Conservation (phyloP, 78 protist species). For the Polysphondylium violaceum region DNA sequence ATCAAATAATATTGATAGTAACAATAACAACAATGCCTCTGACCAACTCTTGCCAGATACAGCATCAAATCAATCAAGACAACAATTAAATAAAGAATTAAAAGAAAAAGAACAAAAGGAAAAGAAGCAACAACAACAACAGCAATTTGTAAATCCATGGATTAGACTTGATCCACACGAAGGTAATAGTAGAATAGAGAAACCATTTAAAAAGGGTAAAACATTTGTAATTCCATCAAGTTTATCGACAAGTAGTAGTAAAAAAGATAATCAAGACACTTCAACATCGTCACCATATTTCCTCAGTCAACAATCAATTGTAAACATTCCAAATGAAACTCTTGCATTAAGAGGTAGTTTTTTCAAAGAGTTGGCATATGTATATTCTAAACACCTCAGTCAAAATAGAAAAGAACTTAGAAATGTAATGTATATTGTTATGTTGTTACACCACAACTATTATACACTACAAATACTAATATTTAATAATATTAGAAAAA, state of each 20-base stretch:
- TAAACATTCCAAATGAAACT: conserved; percentile 18
- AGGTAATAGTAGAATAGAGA: background rate
- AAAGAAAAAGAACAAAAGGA: conserved; percentile 1
- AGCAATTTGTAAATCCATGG: conserved; percentile 32
- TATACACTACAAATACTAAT: too few relatives aligned
- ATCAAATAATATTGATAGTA: too few relatives aligned
- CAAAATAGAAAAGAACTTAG: background rate
- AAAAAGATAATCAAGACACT: background rate
- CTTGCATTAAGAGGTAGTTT: conserved; percentile 51
- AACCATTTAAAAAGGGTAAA: conserved; percentile 62
- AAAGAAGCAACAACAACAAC: background rate
- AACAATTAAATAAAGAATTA: conserved; percentile 10
- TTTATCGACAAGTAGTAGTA: background rate
- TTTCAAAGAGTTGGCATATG: conserved; percentile 36
- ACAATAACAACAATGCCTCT: background rate
- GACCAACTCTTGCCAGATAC: background rate
- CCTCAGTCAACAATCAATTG: conserved; percentile 7
- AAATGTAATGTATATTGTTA: background rate
- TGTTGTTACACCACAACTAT: too few relatives aligned
- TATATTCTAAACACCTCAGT: conserved; percentile 7
- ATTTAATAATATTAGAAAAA: too few relatives aligned
- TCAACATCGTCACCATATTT: background rate
- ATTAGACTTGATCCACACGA: conserved; percentile 46
- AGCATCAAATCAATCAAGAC: background rate
- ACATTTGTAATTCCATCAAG: conserved; percentile 34